These are phyloP conservation scores for Malassezia dermatis DNA, from an alignment of 1,284 basidiomycete genomes.

Conservation along the genomic window DNA sequence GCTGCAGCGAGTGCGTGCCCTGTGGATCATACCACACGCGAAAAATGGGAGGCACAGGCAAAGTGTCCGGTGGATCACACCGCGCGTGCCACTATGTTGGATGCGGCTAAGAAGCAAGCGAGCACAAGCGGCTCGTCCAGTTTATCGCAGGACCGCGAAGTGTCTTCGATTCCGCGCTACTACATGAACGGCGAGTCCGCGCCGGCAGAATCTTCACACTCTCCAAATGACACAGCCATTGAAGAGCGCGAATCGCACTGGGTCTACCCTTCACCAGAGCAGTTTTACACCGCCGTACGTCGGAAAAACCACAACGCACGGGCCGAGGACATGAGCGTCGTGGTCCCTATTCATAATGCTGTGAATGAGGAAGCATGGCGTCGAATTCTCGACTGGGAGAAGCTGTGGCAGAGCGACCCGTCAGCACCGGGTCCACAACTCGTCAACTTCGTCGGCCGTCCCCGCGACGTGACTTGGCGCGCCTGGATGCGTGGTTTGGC, in stretches of 20 bases:
- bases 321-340: conserved; percentile 76
- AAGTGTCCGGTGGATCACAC: conserved; percentile 62
- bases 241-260: conserved; percentile 55
- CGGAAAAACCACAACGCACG: conserved; percentile 63
- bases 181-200: conserved; percentile 14
- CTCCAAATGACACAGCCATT: conserved; percentile 16
- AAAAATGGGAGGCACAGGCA: not conserved
- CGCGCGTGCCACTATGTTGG: conserved; percentile 49
- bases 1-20: conserved; percentile 6
- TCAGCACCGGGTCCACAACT: conserved; percentile 57
- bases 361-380: conserved; percentile 95
- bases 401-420: conserved; percentile 1
- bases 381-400: conserved; percentile 82
- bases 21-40: conserved; percentile 11
- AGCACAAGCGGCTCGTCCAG: conserved; percentile 7
- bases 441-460: conserved; percentile 62
- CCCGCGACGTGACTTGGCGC: conserved; percentile 57
- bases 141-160: conserved; percentile 60
- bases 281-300: conserved; percentile 90
- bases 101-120: conserved; percentile 18
- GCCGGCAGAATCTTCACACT: conserved; percentile 8
- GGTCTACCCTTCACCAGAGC: conserved; percentile 96
- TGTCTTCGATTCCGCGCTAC: conserved; percentile 73
- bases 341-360: conserved; percentile 97
- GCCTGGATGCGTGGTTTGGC: conserved; percentile 71